A percentile compares a stretch with the other conserved stretches of the same genome.
Conservation (phyloP, 805 yeast species). For the Kregervanrija fluxuum region DNA sequence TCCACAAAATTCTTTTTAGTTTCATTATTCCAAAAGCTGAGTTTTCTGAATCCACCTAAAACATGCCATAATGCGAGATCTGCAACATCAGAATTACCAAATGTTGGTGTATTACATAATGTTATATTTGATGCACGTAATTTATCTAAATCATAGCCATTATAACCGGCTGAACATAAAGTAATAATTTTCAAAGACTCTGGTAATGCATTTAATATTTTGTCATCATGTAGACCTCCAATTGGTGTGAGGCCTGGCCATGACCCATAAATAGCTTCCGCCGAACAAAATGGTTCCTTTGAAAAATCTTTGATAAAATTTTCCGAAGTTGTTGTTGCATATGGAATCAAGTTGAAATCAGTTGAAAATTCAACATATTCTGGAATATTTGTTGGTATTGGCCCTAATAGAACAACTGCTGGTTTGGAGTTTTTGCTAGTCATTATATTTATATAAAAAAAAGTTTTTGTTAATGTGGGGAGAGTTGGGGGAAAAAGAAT, state of each 20-base stretch:
- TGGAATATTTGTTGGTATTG: conserved; percentile 37
- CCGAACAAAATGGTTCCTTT: conserved; percentile 25
- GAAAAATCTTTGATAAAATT: conserved; percentile 34
- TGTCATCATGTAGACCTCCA: conserved; percentile 36
- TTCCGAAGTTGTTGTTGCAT: conserved; percentile 34
- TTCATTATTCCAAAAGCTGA: conserved; percentile 37
- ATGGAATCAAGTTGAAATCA: conserved; percentile 32
- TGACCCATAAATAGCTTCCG: conserved; percentile 45
- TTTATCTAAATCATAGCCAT: conserved; percentile 33
- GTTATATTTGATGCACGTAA: conserved; percentile 34
- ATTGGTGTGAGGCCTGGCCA: conserved; percentile 40
- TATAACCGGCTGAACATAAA: conserved; percentile 49
- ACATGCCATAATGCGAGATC: conserved; percentile 59
- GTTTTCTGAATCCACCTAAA: conserved; percentile 53
- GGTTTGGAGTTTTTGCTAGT: conserved; percentile 3
- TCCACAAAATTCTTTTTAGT: conserved; percentile 19
- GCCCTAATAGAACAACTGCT: conserved; percentile 42
- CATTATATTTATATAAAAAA: too few species aligned
- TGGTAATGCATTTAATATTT: conserved; percentile 37
- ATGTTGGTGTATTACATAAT: conserved; percentile 55
- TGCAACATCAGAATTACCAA: conserved; percentile 56
- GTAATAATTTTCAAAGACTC: conserved; percentile 37
- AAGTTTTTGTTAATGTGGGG: too few species aligned
- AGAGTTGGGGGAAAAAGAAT: too few species aligned
- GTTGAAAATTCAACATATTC: conserved; percentile 39